Base-by-base conservation (phyloP, 306 rosid species). In the Citrullus colocynthis region DNA sequence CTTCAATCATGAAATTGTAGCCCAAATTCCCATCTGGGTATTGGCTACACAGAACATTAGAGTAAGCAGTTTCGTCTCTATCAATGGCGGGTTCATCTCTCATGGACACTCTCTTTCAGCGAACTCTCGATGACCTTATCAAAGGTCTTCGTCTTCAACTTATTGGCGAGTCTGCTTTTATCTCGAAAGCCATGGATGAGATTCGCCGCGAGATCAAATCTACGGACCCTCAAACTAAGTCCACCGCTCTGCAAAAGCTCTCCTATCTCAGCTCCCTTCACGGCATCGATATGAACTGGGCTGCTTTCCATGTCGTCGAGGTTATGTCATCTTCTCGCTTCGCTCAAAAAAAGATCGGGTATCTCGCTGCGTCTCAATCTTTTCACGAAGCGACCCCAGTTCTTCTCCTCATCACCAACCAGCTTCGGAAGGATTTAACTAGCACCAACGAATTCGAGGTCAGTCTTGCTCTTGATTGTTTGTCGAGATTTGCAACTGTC, bases 171-270 rank as follows among this genome's bases (percentile, higher is more conserved):
- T 81, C 92, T 5, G 73, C 92, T 42, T 86, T 86, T 83, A 86
- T 95, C 77, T 85, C 97, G 2, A 92, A 90, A 54, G 88, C 93
- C 78, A 76, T 85, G 54, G 98, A 92, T 14, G 98, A 95, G 79
- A 95, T 95, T 74, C 97, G 92, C 71, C 95, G 91, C 61, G 98
- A 95, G 88, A 85, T 89, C 88, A 95, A 89, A 82, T 88, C 96
- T 57, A 89, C 93, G 7, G 97, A 95, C 61, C 87, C 84, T 1
- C 88, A 87, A 67, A 89, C 90, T 51, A 95, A 95, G 76, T 82
- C 96, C 81, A 85, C 79, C 18, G 98, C 98, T 4, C 89, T 95
- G 44, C 91, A 88, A 6, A 95, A 92, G 61, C 95, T 95, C 76
- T 79, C 91, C 15, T 95, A 89, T 80, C 96, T 95, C 74, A 84